phyloP scores from a whole-genome alignment of 768 basidiomycete genomes.

The Suillus ampliporus region DNA sequence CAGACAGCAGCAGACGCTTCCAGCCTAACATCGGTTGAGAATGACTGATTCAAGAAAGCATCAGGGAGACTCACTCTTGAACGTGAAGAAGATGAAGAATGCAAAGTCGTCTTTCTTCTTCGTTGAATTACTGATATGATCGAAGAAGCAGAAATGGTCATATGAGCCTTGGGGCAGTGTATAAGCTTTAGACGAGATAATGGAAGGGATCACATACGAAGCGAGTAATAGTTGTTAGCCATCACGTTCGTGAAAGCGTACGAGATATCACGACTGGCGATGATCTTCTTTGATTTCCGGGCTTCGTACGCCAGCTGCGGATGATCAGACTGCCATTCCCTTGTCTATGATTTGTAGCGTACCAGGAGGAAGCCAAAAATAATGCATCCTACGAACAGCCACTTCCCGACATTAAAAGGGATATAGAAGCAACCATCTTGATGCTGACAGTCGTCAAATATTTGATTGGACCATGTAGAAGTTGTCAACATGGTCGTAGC shows the following conservation, averaged over 20 bases:
- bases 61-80: conserved; percentile 77
- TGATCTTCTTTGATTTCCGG: conserved; percentile 91
- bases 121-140: conserved; percentile 93
- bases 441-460: conserved; percentile 75
- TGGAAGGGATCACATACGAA: conserved; percentile 60
- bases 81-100: conserved; percentile 99
- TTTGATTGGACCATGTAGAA: conserved; percentile 88
- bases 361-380: conserved; percentile 97
- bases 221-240: conserved; percentile 96
- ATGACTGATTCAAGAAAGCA: conserved; percentile 3
- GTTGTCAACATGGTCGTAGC: conserved; percentile 96
- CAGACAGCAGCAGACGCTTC: conserved; percentile 89
- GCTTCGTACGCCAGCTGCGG: conserved; percentile 87
- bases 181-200: conserved; percentile 1
- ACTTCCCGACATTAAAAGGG: conserved; percentile 88
- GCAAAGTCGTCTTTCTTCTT: conserved; percentile 98
- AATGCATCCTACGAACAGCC: conserved; percentile 98
- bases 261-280: conserved; percentile 94
- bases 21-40: conserved; percentile 55
- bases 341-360: conserved; percentile 30
- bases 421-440: conserved; percentile 80
- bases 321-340: conserved; percentile 20
- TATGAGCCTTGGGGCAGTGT: conserved; percentile 72
- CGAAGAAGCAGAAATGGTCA: conserved; percentile 98
- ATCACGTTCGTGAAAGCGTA: conserved; percentile 98